Conservation (phyloP, 805 yeast genomes). For the Saturnispora galanensis region DNA sequence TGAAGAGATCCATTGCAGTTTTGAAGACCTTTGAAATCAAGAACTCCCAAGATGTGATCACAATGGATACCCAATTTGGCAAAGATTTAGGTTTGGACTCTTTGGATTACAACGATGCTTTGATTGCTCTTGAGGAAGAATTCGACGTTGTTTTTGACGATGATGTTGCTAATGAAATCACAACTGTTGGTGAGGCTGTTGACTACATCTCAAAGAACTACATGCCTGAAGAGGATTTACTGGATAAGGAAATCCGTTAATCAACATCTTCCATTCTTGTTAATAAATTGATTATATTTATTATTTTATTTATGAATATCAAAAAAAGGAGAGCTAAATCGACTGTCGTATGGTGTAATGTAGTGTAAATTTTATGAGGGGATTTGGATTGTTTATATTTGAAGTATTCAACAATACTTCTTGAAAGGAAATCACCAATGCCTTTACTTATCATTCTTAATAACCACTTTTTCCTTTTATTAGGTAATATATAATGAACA, state of each 20-base stretch:
- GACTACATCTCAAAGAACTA: conserved; percentile 37
- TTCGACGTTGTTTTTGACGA: conserved; percentile 39
- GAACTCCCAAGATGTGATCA: conserved; percentile 19
- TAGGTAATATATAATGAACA: background rate
- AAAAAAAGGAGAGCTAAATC: too few species aligned
- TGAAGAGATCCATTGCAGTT: conserved; percentile 74
- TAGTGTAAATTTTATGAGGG: too few species aligned
- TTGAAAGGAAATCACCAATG: too few species aligned
- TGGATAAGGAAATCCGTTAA: conserved; percentile 30
- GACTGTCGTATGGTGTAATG: too few species aligned
- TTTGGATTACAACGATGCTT: conserved; percentile 87
- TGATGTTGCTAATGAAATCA: conserved; percentile 46
- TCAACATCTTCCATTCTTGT: background rate
- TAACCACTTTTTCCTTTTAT: background rate
- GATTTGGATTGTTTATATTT: too few species aligned
- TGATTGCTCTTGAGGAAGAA: conserved; percentile 93
- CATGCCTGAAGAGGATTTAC: conserved; percentile 26
- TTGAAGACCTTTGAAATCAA: conserved; percentile 42
- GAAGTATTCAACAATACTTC: too few species aligned
- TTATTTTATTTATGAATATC: too few species aligned
- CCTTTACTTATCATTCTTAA: too few species aligned
- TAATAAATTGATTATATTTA: background rate
- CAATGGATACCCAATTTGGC: conserved; percentile 38
- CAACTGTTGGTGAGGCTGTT: conserved; percentile 52
- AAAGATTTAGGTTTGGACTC: conserved; percentile 85